Evolutionary conservation across 306 rosid genomes (phyloP), one percentile per base, ranked within the genome.

Genomic region (Acacia confusa): DNA sequence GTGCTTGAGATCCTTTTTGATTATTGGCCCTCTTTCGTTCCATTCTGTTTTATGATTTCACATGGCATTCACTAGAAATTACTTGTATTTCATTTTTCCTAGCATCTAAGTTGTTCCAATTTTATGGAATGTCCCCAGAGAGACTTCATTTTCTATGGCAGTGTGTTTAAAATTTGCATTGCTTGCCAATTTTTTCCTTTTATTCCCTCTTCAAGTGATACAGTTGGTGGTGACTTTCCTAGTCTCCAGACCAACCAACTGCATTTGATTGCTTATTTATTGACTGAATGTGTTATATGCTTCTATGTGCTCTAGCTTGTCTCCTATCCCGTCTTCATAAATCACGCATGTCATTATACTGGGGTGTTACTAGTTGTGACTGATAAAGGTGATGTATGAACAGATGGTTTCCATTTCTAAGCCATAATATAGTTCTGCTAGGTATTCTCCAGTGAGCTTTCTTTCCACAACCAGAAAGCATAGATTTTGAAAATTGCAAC

Each of bases 1-100:
- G 83, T 76, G 78, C 77, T 77, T 68, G 11, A 85, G 58, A 74
- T 47, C 57, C 38, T 81, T 71, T 79, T 11, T 64, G 20, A 53
- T 43, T 58, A 41, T 73, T 60, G 13, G 52, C 15, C 69, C 47
- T 32, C 47, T 72, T 71, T 19, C 14, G n/a, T 75, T 25, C 55
- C 14, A 20, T 75, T 30, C 55, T 48, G 57, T 34, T 81, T 76
- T 84, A 72, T 22, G 66, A 70, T 74, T 47, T 24, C 53, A 76
- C 65, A 58, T 74, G 70, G 48, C 61, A 16, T 65, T 68, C 81
- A 24, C n/a, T 45, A 65, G 70, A 82, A 74, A 50, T 61, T 28
- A 41, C 72, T 43, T 30, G 12, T 16, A 15, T 16, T 32, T 30
- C 40, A 65, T 30, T 32, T 65, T 16, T 5, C 40, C 43, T 28